These are phyloP conservation scores for Penicillium sp. DNA, from an alignment of 2,329 filamentous ascomycete genomes.

Conservation along the genomic window DNA sequence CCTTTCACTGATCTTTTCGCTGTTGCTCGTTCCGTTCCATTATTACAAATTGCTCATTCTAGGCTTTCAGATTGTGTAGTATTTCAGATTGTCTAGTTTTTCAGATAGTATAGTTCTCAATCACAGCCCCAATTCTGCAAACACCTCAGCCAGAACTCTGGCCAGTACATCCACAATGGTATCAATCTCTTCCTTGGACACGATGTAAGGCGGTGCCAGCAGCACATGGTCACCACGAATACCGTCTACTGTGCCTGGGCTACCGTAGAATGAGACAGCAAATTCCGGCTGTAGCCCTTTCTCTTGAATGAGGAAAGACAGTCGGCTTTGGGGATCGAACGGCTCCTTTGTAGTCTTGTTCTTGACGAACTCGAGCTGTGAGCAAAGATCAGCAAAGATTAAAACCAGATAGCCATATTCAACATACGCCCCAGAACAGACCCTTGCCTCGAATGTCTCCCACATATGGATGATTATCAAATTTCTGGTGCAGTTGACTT, in stretches of 20 bases:
- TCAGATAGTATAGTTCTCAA: not conserved
- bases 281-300: slow-evolving; percentile 45
- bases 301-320: slow-evolving; percentile 53
- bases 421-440: slow-evolving; percentile 58
- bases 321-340: slow-evolving; percentile 46
- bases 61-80: not conserved
- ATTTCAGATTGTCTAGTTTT: not conserved
- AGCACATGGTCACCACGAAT: slow-evolving; percentile 67
- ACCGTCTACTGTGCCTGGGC: slow-evolving; percentile 59
- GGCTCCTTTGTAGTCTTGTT: slow-evolving; percentile 55
- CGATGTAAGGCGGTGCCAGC: slow-evolving; percentile 66
- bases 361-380: slow-evolving; percentile 56
- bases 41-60: not conserved
- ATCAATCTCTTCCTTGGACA: slow-evolving; percentile 57
- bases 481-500: slow-evolving; percentile 41
- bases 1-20: slow-evolving; percentile 1
- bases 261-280: slow-evolving; percentile 63
- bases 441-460: slow-evolving; percentile 60
- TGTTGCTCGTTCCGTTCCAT: not conserved
- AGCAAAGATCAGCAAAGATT: not conserved
- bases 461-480: slow-evolving; percentile 50
- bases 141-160: slow-evolving; percentile 54
- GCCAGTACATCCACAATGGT: slow-evolving; percentile 53
- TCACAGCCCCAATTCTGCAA: slow-evolving; percentile 23
- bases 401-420: not conserved